Base-by-base conservation (phyloP, 2,329 filamentous ascomycete genomes). In the Diaporthe citrichinensis region DNA sequence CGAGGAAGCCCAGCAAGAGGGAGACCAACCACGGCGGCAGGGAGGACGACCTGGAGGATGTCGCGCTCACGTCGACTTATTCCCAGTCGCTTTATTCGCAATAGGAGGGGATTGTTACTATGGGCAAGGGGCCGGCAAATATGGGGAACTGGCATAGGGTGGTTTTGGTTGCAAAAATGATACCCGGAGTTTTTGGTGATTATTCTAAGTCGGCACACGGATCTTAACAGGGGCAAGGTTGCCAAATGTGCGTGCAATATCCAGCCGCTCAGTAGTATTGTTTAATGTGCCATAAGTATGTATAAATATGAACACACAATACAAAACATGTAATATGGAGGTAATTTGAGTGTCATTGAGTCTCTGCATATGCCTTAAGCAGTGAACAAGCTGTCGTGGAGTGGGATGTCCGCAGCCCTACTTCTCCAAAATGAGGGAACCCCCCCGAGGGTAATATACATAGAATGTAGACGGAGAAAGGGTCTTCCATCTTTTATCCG, bases 71-170 rank as follows among this genome's bases (percentile, higher is more conserved):
- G 31, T 77, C 76, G 31, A 75, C 55, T 25, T 75, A 77, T 49
- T 75, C 76, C 6, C 28, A 71, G 61, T 77, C 76, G n/a, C 59
- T 77, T 20, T 77, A 77, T 46, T 77, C 76, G 15, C 76, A 77
- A 51, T 73, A 55, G 36, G n/a, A 6, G 20, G 17, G 10, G 14
- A 20, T 23, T 17, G 8, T 14, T 39, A 51, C 1, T 7, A 28
- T 3, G 31, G 34, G 20, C 3, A 39, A 34, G 36, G 3, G n/a
- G 41, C 39, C 15, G 7, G 34, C 23, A 15, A 34, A 15, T 15
- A 44, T 4, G 28, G 34, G 31, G 25, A 25, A 51, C 1, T 15
- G 55, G 69, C n/a, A 55, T 7, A 74, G 23, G 39, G 9, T n/a
- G 58, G 58, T 31, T 65, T 39, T 39, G 31, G 25, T 15, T 59